Percentiles rank a stretch among this genome's conserved stretches.
Conservation (phyloP, 768 basidiomycete species). For the Mycena filopes region DNA sequence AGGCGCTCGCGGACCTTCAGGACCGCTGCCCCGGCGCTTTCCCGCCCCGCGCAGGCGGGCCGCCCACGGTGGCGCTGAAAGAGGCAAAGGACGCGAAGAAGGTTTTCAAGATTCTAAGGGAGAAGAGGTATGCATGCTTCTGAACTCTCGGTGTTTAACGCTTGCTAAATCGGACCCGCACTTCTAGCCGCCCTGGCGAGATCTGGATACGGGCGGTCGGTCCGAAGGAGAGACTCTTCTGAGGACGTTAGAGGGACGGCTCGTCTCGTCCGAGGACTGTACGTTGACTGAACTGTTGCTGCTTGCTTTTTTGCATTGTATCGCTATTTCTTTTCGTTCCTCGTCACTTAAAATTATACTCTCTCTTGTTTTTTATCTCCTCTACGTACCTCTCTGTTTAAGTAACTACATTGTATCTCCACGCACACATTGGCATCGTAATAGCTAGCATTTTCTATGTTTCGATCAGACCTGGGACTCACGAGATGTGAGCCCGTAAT, state of each 20-base stretch:
- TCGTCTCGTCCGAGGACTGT: background rate
- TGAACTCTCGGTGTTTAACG: constrained; percentile 15
- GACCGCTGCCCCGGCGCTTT: constrained; percentile 75
- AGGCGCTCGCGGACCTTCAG: constrained; percentile 82
- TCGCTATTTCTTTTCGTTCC: background rate
- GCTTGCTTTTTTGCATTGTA: constrained; percentile 19
- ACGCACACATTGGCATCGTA: constrained; percentile 21
- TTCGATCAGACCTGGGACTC: too few species aligned
- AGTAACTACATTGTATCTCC: constrained; percentile 19
- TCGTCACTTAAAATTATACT: constrained; percentile 8
- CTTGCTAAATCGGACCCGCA: constrained; percentile 27
- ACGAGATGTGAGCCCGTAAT: too few species aligned
- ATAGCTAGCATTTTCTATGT: constrained; percentile 12
- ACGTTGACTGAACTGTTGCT: background rate
- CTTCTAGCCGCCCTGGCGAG: constrained; percentile 73
- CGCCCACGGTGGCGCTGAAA: constrained; percentile 46
- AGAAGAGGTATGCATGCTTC: constrained; percentile 70
- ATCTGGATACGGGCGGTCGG: constrained; percentile 77
- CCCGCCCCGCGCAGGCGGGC: constrained; percentile 63
- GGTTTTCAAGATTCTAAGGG: constrained; percentile 80
- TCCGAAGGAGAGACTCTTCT: constrained; percentile 71
- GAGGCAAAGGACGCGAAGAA: constrained; percentile 57
- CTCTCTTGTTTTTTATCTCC: constrained; percentile 14
- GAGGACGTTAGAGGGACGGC: constrained; percentile 25
- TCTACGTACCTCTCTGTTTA: constrained; percentile 10